Base-by-base conservation (phyloP, 1,284 basidiomycete genomes). In the Cryptococcus maquisensis region DNA sequence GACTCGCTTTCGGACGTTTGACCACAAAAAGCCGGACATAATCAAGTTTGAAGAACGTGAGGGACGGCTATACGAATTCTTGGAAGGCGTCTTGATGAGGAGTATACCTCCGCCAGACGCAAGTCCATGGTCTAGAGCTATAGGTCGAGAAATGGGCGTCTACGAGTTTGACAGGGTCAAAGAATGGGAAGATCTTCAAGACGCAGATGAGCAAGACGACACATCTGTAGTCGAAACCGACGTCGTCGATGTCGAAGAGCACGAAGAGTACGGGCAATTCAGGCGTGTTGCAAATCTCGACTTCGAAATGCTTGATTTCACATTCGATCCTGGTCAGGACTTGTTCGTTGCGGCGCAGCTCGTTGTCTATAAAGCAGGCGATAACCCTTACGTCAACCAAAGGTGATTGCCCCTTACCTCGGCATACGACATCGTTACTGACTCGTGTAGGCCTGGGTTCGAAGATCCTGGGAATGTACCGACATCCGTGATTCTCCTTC, bases 261-360 rank as follows among this genome's bases (percentile, higher is more conserved):
- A 38, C 7, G 61, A 50, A 32, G 57, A 55, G 4, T 52, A 45
- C 13, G 59, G 52, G 38, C 56, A 64, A 18, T 55, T 71, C 15
- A 51, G 64, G 35, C 61, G 57, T 43, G 46, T 55, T 16, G 61
- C 67, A 26, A 57, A 53, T 21, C 68, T 71, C 32, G 55, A 57
- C 23, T 73, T 71, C 48, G 57, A 63, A n/a, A 67, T 77, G 40
- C 52, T 60, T 15, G 75, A 77, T 43, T 64, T 77, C 47, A 71
- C 74, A 0, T 72, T 75, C 21, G 75, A 77, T 58, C 74, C 74
- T 13, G 74, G 73, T 9, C 68, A 71, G 51, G 72, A 77, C 47
- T 52, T 77, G 26, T 65, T 75, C n/a, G 63, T 75, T 0, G 54
- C 72, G 0, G 72, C 43, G 16, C 28, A 32, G 4, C 10, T 32